A percentile compares a stretch with the other conserved stretches of the same genome.
These are phyloP conservation scores for Colletotrichum orchidophilum DNA, from an alignment of 2,329 filamentous ascomycete species.

Conservation along the genomic window DNA sequence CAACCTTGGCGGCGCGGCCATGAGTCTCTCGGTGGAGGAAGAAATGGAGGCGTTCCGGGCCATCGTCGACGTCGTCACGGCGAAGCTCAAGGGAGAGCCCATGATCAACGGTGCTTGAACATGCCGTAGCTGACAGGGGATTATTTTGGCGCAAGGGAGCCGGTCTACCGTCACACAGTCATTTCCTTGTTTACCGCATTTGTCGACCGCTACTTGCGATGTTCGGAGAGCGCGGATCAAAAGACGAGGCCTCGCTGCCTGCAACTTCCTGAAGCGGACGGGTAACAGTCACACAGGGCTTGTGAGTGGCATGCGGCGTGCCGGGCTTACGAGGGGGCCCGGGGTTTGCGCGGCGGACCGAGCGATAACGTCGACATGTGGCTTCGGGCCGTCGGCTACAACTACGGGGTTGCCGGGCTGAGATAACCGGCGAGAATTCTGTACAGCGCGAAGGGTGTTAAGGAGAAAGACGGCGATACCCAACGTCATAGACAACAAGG, in stretches of 20 bases:
- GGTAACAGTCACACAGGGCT: conserved; percentile 1
- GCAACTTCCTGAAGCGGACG: conserved; percentile 9
- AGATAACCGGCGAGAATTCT: background rate
- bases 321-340: conserved; percentile 8
- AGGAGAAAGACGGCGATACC: background rate
- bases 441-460: background rate
- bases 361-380: background rate
- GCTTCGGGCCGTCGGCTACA: background rate
- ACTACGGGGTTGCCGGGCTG: background rate
- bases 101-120: conserved; percentile 37
- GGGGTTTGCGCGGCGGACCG: background rate
- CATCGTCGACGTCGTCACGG: conserved; percentile 75
- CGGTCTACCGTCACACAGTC: background rate
- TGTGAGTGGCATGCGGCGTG: background rate
- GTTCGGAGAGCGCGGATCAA: background rate
- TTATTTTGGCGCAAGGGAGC: background rate
- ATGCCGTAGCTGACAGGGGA: background rate
- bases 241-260: background rate
- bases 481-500: background rate
- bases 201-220: background rate
- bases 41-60: conserved; percentile 89
- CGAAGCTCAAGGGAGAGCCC: conserved; percentile 53
- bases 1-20: conserved; percentile 75
- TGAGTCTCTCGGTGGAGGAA: conserved; percentile 87
- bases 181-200: background rate